Evolutionary conservation across 495 filamentous ascomycete species (phyloP).

Genomic region (Aspergillus panamensis): DNA sequence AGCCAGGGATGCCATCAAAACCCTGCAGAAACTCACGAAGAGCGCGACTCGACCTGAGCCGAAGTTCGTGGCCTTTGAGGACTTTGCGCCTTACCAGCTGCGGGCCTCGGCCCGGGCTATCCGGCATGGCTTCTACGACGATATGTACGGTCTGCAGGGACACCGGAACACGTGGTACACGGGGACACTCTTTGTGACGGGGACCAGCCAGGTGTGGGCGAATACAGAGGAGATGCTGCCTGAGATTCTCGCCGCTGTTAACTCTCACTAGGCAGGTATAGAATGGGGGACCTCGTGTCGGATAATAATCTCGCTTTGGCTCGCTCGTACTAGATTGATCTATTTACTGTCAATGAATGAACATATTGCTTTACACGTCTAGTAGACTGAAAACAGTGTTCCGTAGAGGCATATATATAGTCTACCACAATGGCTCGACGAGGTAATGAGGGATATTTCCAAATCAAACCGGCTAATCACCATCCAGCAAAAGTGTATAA

Average conservation of each 20-base stretch:
- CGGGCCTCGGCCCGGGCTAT: conserved; percentile 34
- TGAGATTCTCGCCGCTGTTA: neutral
- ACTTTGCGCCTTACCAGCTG: conserved; percentile 32
- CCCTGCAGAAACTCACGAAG: neutral
- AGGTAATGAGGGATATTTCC: too few species aligned
- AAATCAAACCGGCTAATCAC: too few species aligned
- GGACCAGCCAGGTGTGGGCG: neutral
- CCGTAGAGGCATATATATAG: too few species aligned
- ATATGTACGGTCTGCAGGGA: conserved; percentile 51
- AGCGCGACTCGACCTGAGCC: conserved; percentile 5
- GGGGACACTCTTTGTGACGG: conserved; percentile 30
- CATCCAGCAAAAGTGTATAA: neutral
- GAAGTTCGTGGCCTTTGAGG: conserved; percentile 22
- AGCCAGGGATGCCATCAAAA: neutral
- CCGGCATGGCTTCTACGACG: conserved; percentile 45
- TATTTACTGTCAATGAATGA: too few species aligned
- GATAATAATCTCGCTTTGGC: neutral
- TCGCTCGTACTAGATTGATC: too few species aligned
- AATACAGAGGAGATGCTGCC: neutral
- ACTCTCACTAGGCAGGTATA: neutral
- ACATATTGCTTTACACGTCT: too few species aligned
- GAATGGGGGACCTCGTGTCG: too few species aligned
- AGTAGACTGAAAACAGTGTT: too few species aligned
- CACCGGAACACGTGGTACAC: conserved; percentile 51
- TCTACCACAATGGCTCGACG: too few species aligned